These are phyloP conservation scores for Xylaria sp. DNA, from an alignment of 2,329 filamentous ascomycete genomes.

Conservation along the genomic window DNA sequence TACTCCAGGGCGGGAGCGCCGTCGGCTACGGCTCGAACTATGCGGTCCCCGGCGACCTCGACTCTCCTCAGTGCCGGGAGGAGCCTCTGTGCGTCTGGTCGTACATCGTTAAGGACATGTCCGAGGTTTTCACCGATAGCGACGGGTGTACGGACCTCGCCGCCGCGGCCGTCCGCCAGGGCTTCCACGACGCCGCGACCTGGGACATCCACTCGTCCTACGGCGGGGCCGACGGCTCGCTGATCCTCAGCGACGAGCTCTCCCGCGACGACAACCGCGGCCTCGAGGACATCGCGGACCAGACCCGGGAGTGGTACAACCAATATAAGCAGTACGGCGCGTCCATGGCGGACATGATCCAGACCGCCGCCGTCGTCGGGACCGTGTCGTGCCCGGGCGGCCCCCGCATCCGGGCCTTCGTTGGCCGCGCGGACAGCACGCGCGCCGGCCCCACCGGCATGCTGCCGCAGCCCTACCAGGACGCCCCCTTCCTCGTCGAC, in stretches of 20 bases:
- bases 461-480: conserved; percentile 46
- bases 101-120: conserved; percentile 43
- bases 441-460: conserved; percentile 45
- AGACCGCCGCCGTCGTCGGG: conserved; percentile 51
- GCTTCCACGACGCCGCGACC: conserved; percentile 51
- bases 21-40: conserved; percentile 23
- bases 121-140: conserved; percentile 35
- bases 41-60: conserved; percentile 25
- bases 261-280: conserved; percentile 48
- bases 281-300: conserved; percentile 44
- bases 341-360: conserved; percentile 57
- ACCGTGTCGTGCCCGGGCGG: conserved; percentile 55
- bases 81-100: conserved; percentile 46
- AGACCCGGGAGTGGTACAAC: conserved; percentile 42
- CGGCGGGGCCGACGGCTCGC: conserved; percentile 51
- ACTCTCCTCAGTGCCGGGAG: conserved; percentile 28
- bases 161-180: conserved; percentile 48
- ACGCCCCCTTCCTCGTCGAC: conserved; percentile 46
- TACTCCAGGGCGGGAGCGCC: conserved; percentile 25
- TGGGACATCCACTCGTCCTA: conserved; percentile 43
- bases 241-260: conserved; percentile 45
- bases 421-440: conserved; percentile 50
- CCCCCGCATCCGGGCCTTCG: conserved; percentile 52
- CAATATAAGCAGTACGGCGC: conserved; percentile 44
- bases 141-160: conserved; percentile 44